A percentile compares a stretch with the other conserved stretches of the same genome.
These are phyloP conservation scores for Termitomyces sp. DNA, from an alignment of 768 basidiomycete genomes.

Conservation along the genomic window DNA sequence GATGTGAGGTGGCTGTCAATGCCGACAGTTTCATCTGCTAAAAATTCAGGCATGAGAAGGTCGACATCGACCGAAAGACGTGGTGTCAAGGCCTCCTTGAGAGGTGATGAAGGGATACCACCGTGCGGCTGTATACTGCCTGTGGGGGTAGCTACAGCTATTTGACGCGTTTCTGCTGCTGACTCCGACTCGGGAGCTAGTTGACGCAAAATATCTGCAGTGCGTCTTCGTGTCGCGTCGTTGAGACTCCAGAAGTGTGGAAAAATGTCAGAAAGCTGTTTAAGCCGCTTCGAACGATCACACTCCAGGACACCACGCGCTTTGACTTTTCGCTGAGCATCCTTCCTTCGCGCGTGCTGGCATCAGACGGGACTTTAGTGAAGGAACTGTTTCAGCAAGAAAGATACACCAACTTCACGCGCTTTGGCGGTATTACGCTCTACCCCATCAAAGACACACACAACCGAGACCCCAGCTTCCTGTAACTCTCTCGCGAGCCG, in stretches of 20 bases:
- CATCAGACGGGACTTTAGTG: background rate
- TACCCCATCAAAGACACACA: slow-evolving; percentile 81
- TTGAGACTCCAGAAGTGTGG: slow-evolving; percentile 31
- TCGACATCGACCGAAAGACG: slow-evolving; percentile 4
- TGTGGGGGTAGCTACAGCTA: background rate
- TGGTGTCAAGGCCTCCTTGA: background rate
- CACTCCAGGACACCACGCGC: slow-evolving; percentile 55
- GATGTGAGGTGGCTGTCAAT: slow-evolving; percentile 1
- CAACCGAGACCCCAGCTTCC: slow-evolving; percentile 48
- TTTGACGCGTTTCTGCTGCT: background rate
- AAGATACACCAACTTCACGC: slow-evolving; percentile 47
- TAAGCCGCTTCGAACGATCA: slow-evolving; percentile 51
- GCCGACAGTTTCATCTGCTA: slow-evolving; percentile 5
- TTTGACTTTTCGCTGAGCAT: slow-evolving; percentile 39
- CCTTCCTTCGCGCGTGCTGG: slow-evolving; percentile 53
- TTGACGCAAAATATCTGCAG: slow-evolving; percentile 12
- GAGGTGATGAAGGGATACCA: background rate
- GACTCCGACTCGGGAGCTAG: background rate
- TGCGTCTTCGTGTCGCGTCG: slow-evolving; percentile 20
- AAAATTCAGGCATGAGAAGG: background rate
- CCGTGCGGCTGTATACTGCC: background rate
- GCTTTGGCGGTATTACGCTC: slow-evolving; percentile 63
- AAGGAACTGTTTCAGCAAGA: background rate
- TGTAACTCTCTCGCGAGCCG: slow-evolving; percentile 58
- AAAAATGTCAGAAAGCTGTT: slow-evolving; percentile 34